Evolutionary conservation across 495 filamentous ascomycete genomes (phyloP).

Genomic region (Hyaloscypha variabilis): DNA sequence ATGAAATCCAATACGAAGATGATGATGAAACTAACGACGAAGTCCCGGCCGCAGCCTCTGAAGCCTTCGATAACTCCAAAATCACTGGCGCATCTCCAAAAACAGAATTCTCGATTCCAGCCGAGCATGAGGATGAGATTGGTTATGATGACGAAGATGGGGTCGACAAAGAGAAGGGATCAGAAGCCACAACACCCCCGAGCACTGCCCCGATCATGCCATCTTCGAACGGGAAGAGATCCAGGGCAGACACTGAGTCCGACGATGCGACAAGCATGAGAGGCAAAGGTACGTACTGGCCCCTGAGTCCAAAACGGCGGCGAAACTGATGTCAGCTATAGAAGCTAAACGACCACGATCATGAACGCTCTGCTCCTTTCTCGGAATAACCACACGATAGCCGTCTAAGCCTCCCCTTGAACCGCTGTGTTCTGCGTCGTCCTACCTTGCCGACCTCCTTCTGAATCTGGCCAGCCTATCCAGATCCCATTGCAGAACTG

Average conservation of each 20-base stretch:
- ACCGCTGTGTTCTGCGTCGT: neutral
- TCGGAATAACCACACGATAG: neutral
- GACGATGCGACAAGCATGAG: slow-evolving; percentile 20
- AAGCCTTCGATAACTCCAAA: slow-evolving; percentile 2
- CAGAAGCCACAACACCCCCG: neutral
- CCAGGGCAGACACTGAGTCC: slow-evolving; percentile 23
- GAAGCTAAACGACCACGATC: slow-evolving; percentile 33
- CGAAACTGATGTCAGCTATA: slow-evolving; percentile 19
- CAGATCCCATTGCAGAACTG: neutral
- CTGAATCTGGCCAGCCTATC: neutral
- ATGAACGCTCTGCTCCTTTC: slow-evolving; percentile 10
- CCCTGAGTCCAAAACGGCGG: neutral
- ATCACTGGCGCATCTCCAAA: neutral
- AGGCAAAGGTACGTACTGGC: slow-evolving; percentile 17
- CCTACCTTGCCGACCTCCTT: neutral
- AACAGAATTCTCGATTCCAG: neutral
- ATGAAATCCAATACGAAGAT: slow-evolving; percentile 26
- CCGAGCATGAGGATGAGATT: slow-evolving; percentile 33
- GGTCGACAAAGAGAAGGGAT: slow-evolving; percentile 14
- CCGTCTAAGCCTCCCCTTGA: neutral
- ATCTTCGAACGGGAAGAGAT: slow-evolving; percentile 27
- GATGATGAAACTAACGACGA: slow-evolving; percentile 19
- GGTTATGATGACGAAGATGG: slow-evolving; percentile 34
- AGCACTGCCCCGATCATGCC: neutral
- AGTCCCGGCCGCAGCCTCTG: too few species aligned